Conservation (phyloP, 106 monocot genomes). For the Chionographis japonica region DNA sequence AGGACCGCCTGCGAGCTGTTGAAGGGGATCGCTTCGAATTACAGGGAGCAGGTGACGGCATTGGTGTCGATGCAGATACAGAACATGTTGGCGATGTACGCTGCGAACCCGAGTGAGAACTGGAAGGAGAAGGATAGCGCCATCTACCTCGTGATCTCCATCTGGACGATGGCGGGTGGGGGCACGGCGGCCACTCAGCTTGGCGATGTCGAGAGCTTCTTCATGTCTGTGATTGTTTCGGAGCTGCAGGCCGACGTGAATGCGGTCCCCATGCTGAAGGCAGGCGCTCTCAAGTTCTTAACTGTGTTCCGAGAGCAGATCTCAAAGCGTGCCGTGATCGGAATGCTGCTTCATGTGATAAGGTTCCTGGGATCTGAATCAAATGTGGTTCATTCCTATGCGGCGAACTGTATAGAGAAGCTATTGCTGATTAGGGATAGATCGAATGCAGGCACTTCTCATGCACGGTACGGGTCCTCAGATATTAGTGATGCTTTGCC, state of each 20-base stretch:
- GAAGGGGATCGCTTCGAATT: slow-evolving; percentile 74
- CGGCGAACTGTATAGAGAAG: slow-evolving; percentile 95
- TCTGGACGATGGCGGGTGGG: slow-evolving; percentile 51
- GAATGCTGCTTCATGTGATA: slow-evolving; percentile 60
- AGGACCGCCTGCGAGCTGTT: slow-evolving; percentile 87
- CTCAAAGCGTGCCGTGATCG: slow-evolving; percentile 52
- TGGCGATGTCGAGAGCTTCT: slow-evolving; percentile 81
- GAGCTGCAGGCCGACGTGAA: slow-evolving; percentile 75
- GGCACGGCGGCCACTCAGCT: slow-evolving; percentile 29
- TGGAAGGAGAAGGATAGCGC: slow-evolving; percentile 96
- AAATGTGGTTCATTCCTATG: slow-evolving; percentile 97
- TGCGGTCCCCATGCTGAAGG: slow-evolving; percentile 68
- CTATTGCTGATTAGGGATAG: slow-evolving; percentile 72
- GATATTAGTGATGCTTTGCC: slow-evolving; percentile 66
- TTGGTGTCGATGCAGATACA: slow-evolving; percentile 71
- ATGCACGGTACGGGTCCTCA: slow-evolving; percentile 37
- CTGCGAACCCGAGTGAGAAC: slow-evolving; percentile 61
- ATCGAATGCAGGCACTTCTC: slow-evolving; percentile 12
- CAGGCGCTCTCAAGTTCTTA: slow-evolving; percentile 84
- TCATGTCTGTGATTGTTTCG: slow-evolving; percentile 67
- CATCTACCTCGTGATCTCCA: slow-evolving; percentile 80
- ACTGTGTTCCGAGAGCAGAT: slow-evolving; percentile 73
- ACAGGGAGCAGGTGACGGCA: slow-evolving; percentile 68
- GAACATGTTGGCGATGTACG: slow-evolving; percentile 58
- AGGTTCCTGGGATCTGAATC: slow-evolving; percentile 62